Evolutionary conservation across 768 basidiomycete genomes (phyloP), one percentile per base, ranked within the genome.

Genomic region (Plicaturopsis crispa): DNA sequence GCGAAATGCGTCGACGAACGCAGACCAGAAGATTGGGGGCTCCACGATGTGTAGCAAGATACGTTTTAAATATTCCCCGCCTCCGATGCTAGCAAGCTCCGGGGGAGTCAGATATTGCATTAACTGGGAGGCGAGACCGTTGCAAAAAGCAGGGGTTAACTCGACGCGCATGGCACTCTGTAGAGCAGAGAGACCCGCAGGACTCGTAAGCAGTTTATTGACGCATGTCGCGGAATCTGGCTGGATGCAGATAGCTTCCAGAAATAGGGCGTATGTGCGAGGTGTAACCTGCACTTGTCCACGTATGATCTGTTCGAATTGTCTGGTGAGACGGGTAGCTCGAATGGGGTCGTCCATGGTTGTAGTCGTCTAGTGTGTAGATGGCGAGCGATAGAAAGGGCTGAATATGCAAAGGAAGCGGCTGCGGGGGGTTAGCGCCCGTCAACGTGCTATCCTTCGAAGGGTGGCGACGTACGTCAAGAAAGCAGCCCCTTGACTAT

Each of bases 21-120:
- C 47, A 31, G 38, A 46, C 73, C 72, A 78, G 46, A 77, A 76
- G 21, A 74, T 58, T 1, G 73, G 66, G 0, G 73, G 75, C 0
- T 75, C 61, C 10, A 69, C 62, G 17, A 78, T 65, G 2, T 47
- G 45, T 30, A 52, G 31, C 30, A 79, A 37, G 16, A 75, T 48
- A 12, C 53, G 46, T 8, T 60, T 46, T 1, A 79, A 50, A 23
- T 66, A 56, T 12, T 57, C 44, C 1, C 78, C 79, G 1, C 62
- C 56, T 6, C 60, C 62, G 33, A 72, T 53, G 28, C 39, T 49
- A n/a, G 51, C 50, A 1, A 75, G 52, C 18, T 51, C 59, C 0
- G 64, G 62, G 1, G 53, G 33, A 26, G 61, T 57, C 16, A 78
- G 49, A 39, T 62, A 73, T 1, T 38, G 21, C 3, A 73, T 49